phyloP scores from a whole-genome alignment of 805 yeast species.

The Ogataea philodendri region DNA sequence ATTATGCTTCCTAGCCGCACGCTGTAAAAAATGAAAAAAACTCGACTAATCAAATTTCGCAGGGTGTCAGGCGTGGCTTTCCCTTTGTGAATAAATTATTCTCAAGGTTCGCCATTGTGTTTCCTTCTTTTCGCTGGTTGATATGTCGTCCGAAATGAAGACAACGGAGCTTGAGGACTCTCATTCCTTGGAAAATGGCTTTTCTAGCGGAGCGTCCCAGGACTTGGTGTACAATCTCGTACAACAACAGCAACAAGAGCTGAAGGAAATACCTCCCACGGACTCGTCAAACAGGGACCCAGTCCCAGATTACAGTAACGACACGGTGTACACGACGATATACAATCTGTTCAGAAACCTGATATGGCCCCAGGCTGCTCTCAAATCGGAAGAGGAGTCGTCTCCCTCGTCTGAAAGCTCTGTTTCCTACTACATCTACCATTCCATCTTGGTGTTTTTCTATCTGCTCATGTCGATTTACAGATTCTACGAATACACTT shows the following conservation, averaged over 20 bases:
- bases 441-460: slow-evolving; percentile 47
- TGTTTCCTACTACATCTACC: slow-evolving; percentile 40
- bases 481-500: slow-evolving; percentile 50
- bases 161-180: slow-evolving; percentile 13
- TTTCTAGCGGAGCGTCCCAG: slow-evolving; percentile 8
- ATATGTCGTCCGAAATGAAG: slow-evolving; percentile 15
- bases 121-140: slow-evolving; percentile 3
- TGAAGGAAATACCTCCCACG: slow-evolving; percentile 8
- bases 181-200: slow-evolving; percentile 9
- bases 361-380: slow-evolving; percentile 18
- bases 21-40: background rate
- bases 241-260: slow-evolving; percentile 12
- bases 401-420: slow-evolving; percentile 1
- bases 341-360: slow-evolving; percentile 22
- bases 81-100: slow-evolving; percentile 4
- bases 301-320: slow-evolving; percentile 20
- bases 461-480: slow-evolving; percentile 56
- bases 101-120: slow-evolving; percentile 6
- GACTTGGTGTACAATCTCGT: slow-evolving; percentile 12
- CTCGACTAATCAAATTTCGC: slow-evolving; percentile 2
- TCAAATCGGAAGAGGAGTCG: slow-evolving; percentile 8
- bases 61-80: slow-evolving; percentile 8
- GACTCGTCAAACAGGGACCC: slow-evolving; percentile 12
- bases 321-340: slow-evolving; percentile 20
- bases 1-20: background rate